Conservation (phyloP, 2,329 filamentous ascomycete species). For the Botryosphaeria agaves region DNA sequence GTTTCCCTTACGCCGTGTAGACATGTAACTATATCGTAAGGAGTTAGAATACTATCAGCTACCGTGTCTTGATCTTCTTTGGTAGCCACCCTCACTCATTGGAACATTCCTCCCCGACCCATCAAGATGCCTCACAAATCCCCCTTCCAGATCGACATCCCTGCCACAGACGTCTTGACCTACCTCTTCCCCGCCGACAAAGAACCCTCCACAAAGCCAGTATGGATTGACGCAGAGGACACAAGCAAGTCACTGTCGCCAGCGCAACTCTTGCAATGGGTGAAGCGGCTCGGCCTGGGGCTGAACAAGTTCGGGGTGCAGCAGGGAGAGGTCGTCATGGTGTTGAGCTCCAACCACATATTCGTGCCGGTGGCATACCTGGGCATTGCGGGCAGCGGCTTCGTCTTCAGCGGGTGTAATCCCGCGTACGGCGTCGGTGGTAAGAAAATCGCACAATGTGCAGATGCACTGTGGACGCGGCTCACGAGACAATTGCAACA, state of each 20-base stretch:
- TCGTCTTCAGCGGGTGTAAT: conserved; percentile 38
- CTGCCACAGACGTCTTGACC: conserved; percentile 24
- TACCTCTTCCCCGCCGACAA: conserved; percentile 18
- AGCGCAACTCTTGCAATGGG: conserved; percentile 30
- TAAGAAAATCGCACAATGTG: conserved; percentile 8
- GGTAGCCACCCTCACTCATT: background rate
- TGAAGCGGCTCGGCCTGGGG: conserved; percentile 32
- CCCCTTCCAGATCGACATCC: conserved; percentile 29
- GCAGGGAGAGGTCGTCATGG: conserved; percentile 34
- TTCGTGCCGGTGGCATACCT: conserved; percentile 37
- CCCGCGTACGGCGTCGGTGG: conserved; percentile 32
- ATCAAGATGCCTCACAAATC: conserved; percentile 27
- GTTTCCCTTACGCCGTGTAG: no score
- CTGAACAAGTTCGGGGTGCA: conserved; percentile 28
- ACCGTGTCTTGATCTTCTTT: no score
- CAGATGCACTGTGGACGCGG: background rate
- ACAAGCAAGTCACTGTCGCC: conserved; percentile 26
- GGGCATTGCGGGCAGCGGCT: conserved; percentile 34
- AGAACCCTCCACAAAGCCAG: conserved; percentile 24
- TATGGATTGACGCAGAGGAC: conserved; percentile 37
- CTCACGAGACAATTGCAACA: conserved; percentile 6
- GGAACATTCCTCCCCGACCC: no score
- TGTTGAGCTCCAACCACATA: conserved; percentile 37
- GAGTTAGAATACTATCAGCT: no score
- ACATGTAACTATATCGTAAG: no score